Evolutionary conservation across 176 grass and related monocot species (phyloP), one percentile per base, ranked within the genome.

Genomic region (Cenchrus americanus): DNA sequence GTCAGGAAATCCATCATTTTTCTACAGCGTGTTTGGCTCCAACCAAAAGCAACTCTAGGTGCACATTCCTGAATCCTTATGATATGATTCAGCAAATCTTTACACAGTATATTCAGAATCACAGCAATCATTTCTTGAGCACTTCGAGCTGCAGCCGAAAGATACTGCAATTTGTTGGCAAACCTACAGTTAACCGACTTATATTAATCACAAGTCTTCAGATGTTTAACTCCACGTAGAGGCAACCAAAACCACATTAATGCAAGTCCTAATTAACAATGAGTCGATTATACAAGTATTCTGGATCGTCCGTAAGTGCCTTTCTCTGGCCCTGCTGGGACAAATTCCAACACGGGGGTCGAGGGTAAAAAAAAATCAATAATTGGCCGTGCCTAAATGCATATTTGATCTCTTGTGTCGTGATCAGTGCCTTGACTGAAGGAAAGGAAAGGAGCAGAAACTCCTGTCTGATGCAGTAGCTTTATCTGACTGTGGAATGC

Each of bases 191-290:
- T 44, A 68, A 51, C 19, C 2, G 19, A n/a, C 37, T 44, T 44
- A 2, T 58, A 58, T 70, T 47, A 70, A 49, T 3, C 27, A 6
- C 22, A 76, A 69, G 51, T 47, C 17, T 59, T 59, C 14, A 62
- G 40, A 85, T 19, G 34, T 49, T 51, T 49, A 51, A 78, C 48
- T 37, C 66, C 83, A 85, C 83, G 73, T 84, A 69, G 10, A 60
- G 14, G 83, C 73, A 47, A 77, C 62, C 58, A 48, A 49, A 41
- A 30, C 4, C 14, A 19, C 63, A 23, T 61, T 78, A 49, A 77
- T 78, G 65, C 15, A 14, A 50, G 41, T 4, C 17, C 64, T 85
- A 63, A 54, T n/a, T 55, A 22, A 71, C 55, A 66, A 66, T 37
- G 49, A 23, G 46, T 21, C 52, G 10, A 51, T 52, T n/a, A 22